phyloP scores from a whole-genome alignment of 805 yeast genomes.

The Teunomyces stri region DNA sequence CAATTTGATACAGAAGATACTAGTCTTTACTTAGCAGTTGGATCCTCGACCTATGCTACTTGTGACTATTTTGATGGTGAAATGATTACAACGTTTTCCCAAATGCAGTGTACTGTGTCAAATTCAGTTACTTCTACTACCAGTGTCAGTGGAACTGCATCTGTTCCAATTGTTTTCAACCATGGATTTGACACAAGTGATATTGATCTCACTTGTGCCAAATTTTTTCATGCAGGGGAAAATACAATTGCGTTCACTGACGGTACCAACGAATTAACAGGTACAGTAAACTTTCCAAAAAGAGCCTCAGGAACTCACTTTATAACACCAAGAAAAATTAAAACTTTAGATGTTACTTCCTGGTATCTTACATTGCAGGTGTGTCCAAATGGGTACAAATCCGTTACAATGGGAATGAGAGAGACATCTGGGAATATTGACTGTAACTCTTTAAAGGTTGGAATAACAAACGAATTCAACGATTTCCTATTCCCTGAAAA shows the following conservation, averaged over 20 bases:
- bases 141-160: background rate
- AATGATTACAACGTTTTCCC: background rate
- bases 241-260: background rate
- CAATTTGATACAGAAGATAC: background rate
- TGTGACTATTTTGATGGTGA: background rate
- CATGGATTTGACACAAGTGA: background rate
- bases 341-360: background rate
- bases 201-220: background rate
- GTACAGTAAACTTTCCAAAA: background rate
- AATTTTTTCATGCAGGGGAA: background rate
- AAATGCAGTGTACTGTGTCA: background rate
- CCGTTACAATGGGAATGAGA: background rate
- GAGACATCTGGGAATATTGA: background rate
- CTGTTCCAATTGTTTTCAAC: background rate
- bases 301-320: background rate
- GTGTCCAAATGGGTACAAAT: background rate
- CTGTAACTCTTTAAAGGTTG: background rate
- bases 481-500: too few relatives aligned
- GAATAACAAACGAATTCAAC: background rate
- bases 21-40: background rate
- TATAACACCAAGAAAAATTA: too few relatives aligned
- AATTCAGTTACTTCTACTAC: background rate
- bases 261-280: background rate
- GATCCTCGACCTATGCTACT: background rate
- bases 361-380: background rate